These are phyloP conservation scores for Phytophthora quininea DNA, from an alignment of 352 stramenopile species.

Conservation along the genomic window DNA sequence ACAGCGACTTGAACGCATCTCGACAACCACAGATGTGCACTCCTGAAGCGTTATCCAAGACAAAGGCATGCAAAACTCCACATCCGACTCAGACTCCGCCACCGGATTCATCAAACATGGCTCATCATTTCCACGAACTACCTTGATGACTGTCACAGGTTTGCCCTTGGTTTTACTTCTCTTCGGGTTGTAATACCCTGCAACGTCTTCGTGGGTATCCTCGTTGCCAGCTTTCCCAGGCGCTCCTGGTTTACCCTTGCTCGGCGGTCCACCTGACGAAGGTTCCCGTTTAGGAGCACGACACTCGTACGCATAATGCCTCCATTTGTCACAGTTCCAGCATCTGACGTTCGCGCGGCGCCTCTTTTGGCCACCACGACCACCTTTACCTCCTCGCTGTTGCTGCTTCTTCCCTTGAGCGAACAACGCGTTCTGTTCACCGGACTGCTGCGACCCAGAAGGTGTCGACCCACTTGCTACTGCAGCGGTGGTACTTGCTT, in stretches of 20 bases:
- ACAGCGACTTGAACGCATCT: neutral
- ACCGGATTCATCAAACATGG: neutral
- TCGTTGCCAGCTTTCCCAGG: neutral
- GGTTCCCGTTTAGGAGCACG: neutral
- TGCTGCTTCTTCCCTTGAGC: neutral
- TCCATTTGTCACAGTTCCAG: conserved; percentile 13
- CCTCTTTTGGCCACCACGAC: neutral
- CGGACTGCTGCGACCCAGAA: neutral
- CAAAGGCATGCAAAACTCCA: conserved; percentile 1
- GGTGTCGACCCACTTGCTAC: neutral
- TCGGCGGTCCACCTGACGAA: neutral
- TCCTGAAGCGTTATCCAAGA: conserved; percentile 12
- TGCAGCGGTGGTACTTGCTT: neutral
- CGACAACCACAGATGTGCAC: conserved; percentile 6
- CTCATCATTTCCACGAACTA: neutral
- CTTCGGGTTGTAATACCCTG: neutral
- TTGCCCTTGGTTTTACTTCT: neutral
- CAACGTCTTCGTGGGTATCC: neutral
- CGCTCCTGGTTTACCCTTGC: neutral
- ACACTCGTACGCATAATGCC: conserved; percentile 8
- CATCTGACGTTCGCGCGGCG: conserved; percentile 1
- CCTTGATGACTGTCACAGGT: neutral
- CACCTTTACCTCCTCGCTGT: neutral
- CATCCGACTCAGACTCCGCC: neutral
- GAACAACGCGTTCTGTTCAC: neutral